phyloP scores from a whole-genome alignment of 768 basidiomycete species.

The Collybiopsis confluens region DNA sequence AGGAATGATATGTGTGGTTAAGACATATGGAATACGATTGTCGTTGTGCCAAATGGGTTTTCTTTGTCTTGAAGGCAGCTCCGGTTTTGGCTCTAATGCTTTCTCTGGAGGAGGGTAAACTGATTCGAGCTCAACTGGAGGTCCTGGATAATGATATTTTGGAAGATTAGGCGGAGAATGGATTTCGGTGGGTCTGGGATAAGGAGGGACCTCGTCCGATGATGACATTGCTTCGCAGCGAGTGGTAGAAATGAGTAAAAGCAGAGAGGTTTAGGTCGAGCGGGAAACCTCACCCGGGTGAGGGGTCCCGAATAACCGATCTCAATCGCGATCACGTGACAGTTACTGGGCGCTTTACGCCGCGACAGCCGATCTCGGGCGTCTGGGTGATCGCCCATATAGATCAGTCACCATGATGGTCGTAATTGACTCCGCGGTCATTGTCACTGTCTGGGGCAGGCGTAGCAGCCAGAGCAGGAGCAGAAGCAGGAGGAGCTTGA shows the following conservation, averaged over 20 bases:
- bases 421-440: too few species aligned
- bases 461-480: too few species aligned
- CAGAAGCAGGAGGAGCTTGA: too few species aligned
- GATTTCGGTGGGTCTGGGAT: neutral
- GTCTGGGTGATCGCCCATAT: too few species aligned
- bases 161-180: neutral
- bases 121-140: neutral
- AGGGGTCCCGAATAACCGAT: too few species aligned
- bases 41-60: slow-evolving; percentile 7
- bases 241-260: neutral
- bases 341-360: too few species aligned
- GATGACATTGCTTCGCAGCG: neutral
- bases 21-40: slow-evolving; percentile 23
- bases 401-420: too few species aligned
- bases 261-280: too few species aligned
- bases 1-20: slow-evolving; percentile 54
- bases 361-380: too few species aligned
- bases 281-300: too few species aligned
- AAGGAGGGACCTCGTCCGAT: neutral
- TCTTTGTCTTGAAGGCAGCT: slow-evolving; percentile 1
- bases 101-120: slow-evolving; percentile 1
- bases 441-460: too few species aligned
- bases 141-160: neutral
- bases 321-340: too few species aligned
- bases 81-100: neutral